These are phyloP conservation scores for Leccinum glutinopallens DNA, from an alignment of 1,284 basidiomycete species.

Conservation along the genomic window DNA sequence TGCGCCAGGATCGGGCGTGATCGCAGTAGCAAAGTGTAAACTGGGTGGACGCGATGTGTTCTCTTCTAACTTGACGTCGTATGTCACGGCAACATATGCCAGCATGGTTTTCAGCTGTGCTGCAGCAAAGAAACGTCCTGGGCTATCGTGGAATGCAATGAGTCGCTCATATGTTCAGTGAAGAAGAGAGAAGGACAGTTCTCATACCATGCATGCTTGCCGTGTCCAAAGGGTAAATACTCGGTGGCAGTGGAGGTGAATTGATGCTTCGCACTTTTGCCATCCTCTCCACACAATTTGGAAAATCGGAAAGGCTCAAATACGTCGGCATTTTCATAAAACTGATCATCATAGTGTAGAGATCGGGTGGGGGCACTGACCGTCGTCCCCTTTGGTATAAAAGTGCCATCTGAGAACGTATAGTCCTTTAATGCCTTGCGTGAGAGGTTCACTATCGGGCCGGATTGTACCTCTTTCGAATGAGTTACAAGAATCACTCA, in stretches of 20 bases:
- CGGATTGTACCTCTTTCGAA: not conserved
- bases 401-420: conserved; percentile 45
- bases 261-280: conserved; percentile 23
- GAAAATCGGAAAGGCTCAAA: conserved; percentile 41
- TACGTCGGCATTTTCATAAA: conserved; percentile 29
- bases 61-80: conserved; percentile 24
- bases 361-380: conserved; percentile 29
- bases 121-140: conserved; percentile 20
- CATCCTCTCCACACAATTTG: conserved; percentile 15
- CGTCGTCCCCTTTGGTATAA: conserved; percentile 40
- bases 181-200: not conserved
- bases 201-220: conserved; percentile 24
- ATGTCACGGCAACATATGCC: conserved; percentile 14
- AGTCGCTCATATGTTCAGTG: too few relatives aligned
- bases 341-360: conserved; percentile 29
- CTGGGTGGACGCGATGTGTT: conserved; percentile 26
- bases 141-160: conserved; percentile 7
- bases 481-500: conserved; percentile 18
- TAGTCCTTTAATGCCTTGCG: conserved; percentile 24
- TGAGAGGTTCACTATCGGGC: conserved; percentile 31
- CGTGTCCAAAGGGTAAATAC: conserved; percentile 26
- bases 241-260: conserved; percentile 17
- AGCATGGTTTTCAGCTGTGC: conserved; percentile 14
- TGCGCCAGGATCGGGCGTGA: conserved; percentile 3
- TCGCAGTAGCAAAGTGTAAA: not conserved